Evolutionary conservation across 139 green algal species (phyloP), one percentile per base, ranked within the genome.

Genomic region (Chlorokybus atmophyticus): DNA sequence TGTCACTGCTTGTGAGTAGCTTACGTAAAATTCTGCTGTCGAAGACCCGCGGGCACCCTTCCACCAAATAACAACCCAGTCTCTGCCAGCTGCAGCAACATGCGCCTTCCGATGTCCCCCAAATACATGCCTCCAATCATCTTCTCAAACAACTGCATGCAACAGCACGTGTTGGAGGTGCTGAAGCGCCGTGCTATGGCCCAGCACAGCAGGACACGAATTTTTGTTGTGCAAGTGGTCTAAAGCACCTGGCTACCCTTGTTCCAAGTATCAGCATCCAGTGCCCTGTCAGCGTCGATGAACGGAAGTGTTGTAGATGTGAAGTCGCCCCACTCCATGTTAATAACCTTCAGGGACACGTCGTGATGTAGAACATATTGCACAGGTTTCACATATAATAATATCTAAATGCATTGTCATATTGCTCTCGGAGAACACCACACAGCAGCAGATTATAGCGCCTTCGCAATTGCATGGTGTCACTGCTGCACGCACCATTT

Each of bases 261-360:
- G 47, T 70, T 70, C 21, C 57, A 19, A 23, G 50, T 64, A 23
- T 50, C 59, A 8, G 30, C 29, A 19, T 73, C 63, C 4, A 73
- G n/a, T 3, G 49, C 28, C 5, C 27, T 21, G 7, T 73, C 65
- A 21, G n/a, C 19, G 2, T 58, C 28, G 4, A 56, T 71, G 40
- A 55, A 19, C 4, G 63, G 63, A 25, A 71, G 63, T 26, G 59
- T 7, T 8, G 30, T 28, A 1, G 39, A 70, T 10, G 58, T 42
- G 35, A 88, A 90, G 47, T 82, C 79, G 4, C 79, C 82, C 87
- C 86, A 94, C 70, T 95, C 87, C 14, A 25, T 82, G 68, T 87
- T 87, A 51, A 87, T 63, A 4, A 81, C 68, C 60, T 69, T 32
- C 1, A 50, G 14, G 54, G 3, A 59, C 68, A 78, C 31, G 39